Base-by-base conservation (phyloP, 1,284 basidiomycete species). In the Mycosarcoma maydis region DNA sequence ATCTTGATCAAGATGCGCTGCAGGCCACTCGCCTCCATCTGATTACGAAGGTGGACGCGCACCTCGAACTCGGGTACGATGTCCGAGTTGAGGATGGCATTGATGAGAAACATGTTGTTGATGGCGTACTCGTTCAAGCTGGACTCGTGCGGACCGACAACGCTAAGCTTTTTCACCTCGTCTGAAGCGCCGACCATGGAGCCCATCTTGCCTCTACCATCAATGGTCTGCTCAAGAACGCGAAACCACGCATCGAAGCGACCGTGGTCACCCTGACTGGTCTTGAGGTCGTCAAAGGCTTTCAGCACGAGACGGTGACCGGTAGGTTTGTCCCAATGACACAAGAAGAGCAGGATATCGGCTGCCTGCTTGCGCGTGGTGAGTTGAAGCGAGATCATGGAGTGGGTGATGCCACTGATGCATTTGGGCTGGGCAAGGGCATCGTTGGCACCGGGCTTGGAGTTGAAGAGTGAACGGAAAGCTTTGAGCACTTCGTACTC, bases 401-500 rank as follows among this genome's bases (percentile, higher is more conserved):
- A 91, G 13, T 90, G 89, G 16, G 90, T 87, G 60, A 98, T 88
- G 84, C 92, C 90, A 44, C 88, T 88, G 68, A 96, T 88, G 66
- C 94, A 88, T 49, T 87, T 86, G 44, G 88, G 87, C 74, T 94
- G 91, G 10, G 87, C 87, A 45, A 94, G 84, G 7, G 91, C 90
- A 80, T 95, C 92, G 50, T 86, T 86, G 6, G 90, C 88, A 40
- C 90, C 92, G 64, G 85, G 83, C 90, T 86, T 84, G 71, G 85
- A 87, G 80, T 95, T 95, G 54, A 97, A 85, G 32, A 96, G 90
- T 32, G 88, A 88, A 75, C 89, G 90, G 62, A 98, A 84, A 76
- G 92, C 94, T 82, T 94, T 96, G 55, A 92, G 87, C 42, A 94
- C 86, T 83, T 97, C 94, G 56, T 92, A 89, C 82, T 98, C 95